Evolutionary conservation across 169 alveolate species (phyloP).

Genomic region (Plasmodium fragile): DNA sequence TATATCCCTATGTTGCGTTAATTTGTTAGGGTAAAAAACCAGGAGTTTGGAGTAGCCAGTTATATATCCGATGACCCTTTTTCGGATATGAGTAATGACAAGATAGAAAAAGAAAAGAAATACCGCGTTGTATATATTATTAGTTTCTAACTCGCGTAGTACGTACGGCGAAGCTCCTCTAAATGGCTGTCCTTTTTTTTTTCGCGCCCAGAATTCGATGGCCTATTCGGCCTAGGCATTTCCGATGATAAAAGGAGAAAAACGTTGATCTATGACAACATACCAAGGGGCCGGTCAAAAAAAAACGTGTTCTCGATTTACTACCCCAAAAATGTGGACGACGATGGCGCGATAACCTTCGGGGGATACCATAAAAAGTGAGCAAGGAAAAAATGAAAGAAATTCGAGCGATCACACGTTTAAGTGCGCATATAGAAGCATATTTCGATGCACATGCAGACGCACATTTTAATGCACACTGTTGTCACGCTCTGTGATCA

Average conservation of each 20-base stretch:
- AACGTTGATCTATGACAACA: slow-evolving; percentile 39
- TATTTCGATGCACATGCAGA: not conserved
- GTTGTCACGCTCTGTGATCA: not conserved
- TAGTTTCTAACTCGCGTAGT: not conserved
- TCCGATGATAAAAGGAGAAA: slow-evolving; percentile 54
- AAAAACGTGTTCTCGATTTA: slow-evolving; percentile 64
- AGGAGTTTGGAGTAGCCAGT: slow-evolving; percentile 75
- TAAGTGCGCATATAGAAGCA: not conserved
- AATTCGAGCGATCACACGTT: too few relatives aligned
- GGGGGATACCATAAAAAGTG: slow-evolving; percentile 75
- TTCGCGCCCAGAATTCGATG: slow-evolving; percentile 62
- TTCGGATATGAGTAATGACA: slow-evolving; percentile 70
- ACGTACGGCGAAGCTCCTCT: not conserved
- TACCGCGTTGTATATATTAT: not conserved
- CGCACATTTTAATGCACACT: not conserved
- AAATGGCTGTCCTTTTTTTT: not conserved
- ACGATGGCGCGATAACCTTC: slow-evolving; percentile 75
- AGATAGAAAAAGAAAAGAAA: not conserved
- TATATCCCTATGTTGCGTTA: not conserved
- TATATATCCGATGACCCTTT: slow-evolving; percentile 76
- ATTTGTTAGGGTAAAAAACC: slow-evolving; percentile 56
- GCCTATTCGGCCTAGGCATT: slow-evolving; percentile 73
- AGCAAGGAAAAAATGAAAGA: not conserved
- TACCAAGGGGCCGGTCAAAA: slow-evolving; percentile 31
- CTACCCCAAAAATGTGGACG: slow-evolving; percentile 65